Base-by-base conservation (phyloP, 352 stramenopile genomes). In the Phytophthora pinifolia region DNA sequence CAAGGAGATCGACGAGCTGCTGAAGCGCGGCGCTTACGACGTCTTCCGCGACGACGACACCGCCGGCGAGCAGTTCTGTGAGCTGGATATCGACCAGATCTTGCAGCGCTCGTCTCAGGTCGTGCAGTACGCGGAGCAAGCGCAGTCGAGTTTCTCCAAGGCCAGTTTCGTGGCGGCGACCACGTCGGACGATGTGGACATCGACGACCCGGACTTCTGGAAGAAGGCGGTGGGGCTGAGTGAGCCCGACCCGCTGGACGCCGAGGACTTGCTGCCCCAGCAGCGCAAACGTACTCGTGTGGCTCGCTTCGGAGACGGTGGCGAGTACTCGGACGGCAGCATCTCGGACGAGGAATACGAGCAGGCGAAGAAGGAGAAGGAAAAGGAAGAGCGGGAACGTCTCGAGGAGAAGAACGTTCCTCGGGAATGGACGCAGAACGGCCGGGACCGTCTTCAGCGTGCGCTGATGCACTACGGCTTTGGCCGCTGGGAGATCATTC, bases 171-270 rank as follows among this genome's bases (percentile, higher is more conserved):
- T 97, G 25, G 92, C 88, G 2, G 82, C 86, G 0, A 92, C 74
- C 13, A 96, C 77, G 2, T 91, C 80, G 0, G 83, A 98, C 55
- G 92, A 98, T 57, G 85, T 99, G n/a, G 93, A 99, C 65, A 87
- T 99, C 14, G 92, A 99, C 53, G 98, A 99, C 67, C 98, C 98
- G 2, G 80, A 98, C 48, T 99, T 99, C 54, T 99, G 98, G 98
- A 98, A 98, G 54, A 99, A 99, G 69, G 96, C 98, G 1, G 88
- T 97, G 6, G 91, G 91, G 6, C 44, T 96, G 12, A 75, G 64
- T 3, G 86, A 96, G 6, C 82, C 86, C 2, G 86, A 96, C 7
- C 71, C 70, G 6, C 42, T 66, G 3, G 85, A 90, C 54, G 46
- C 69, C 1, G 67, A 78, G 31, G 79, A 82, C 12, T 72, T 85